Percentiles rank a stretch among this genome's conserved stretches.
phyloP scores from a whole-genome alignment of 306 rosid genomes.

The Prunus dulcis region DNA sequence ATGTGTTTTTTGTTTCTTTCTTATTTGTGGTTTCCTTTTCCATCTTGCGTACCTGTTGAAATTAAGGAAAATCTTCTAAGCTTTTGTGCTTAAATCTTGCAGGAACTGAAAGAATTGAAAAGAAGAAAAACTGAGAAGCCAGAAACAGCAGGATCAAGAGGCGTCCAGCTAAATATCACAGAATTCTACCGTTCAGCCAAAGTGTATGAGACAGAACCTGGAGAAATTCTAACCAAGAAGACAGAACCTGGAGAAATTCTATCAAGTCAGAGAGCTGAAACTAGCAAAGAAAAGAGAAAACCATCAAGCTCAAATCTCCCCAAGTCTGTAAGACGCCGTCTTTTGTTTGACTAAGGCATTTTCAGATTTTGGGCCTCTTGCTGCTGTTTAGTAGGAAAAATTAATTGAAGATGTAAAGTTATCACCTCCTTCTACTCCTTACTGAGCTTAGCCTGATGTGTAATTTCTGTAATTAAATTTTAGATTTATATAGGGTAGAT shows the following conservation, averaged over 20 bases:
- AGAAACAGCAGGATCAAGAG: constrained; percentile 37
- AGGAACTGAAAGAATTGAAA: constrained; percentile 58
- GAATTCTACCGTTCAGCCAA: constrained; percentile 67
- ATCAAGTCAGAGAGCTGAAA: constrained; percentile 22
- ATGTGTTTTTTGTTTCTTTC: too few species aligned
- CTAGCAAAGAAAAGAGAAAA: constrained; percentile 44
- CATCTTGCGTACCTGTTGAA: not conserved
- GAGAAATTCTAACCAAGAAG: constrained; percentile 37
- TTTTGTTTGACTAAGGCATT: constrained; percentile 58
- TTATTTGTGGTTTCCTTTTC: not conserved
- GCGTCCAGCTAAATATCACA: constrained; percentile 59
- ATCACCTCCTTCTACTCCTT: not conserved
- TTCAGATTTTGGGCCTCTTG: not conserved
- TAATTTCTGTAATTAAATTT: not conserved
- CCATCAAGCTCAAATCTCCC: constrained; percentile 41
- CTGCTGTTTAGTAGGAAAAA: not conserved
- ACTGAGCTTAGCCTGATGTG: not conserved
- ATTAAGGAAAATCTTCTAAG: not conserved
- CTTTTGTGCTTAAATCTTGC: constrained; percentile 30
- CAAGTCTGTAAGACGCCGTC: constrained; percentile 82
- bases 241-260: not conserved
- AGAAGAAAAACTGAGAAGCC: constrained; percentile 36
- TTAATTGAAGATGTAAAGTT: not conserved
- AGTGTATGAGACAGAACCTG: constrained; percentile 28
- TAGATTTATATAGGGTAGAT: not conserved